phyloP scores from a whole-genome alignment of 257 asterid species.

The Fraxinus americana region DNA sequence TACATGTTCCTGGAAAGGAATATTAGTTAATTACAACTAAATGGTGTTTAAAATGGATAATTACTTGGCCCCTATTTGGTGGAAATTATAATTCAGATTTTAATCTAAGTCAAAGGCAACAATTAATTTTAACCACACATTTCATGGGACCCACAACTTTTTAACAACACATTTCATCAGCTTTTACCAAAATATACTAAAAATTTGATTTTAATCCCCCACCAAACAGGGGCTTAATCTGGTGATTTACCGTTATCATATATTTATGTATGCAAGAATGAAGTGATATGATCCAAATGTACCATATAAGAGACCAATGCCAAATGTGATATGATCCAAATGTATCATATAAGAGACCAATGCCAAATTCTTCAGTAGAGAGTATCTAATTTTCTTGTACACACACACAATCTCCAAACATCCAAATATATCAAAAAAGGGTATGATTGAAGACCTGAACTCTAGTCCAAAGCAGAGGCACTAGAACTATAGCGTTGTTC shows the following conservation, averaged over 20 bases:
- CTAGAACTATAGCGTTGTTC: slow-evolving; percentile 89
- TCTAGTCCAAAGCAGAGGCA: slow-evolving; percentile 97
- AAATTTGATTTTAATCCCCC: too few relatives aligned
- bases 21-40: background rate
- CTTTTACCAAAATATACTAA: too few relatives aligned
- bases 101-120: too few relatives aligned
- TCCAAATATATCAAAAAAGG: slow-evolving; percentile 12
- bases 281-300: background rate
- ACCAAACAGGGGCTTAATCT: background rate
- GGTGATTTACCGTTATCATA: background rate
- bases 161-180: too few relatives aligned
- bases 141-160: too few relatives aligned
- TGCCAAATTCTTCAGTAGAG: background rate
- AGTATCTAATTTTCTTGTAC: background rate
- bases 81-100: too few relatives aligned
- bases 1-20: background rate
- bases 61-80: background rate
- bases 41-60: background rate
- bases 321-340: background rate
- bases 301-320: background rate
- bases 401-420: slow-evolving; percentile 10
- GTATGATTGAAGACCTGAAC: slow-evolving; percentile 74
- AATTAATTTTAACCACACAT: too few relatives aligned
- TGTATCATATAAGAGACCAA: background rate
- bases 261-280: background rate